phyloP scores from a whole-genome alignment of 139 green algal species.

The Chlorella sp. region DNA sequence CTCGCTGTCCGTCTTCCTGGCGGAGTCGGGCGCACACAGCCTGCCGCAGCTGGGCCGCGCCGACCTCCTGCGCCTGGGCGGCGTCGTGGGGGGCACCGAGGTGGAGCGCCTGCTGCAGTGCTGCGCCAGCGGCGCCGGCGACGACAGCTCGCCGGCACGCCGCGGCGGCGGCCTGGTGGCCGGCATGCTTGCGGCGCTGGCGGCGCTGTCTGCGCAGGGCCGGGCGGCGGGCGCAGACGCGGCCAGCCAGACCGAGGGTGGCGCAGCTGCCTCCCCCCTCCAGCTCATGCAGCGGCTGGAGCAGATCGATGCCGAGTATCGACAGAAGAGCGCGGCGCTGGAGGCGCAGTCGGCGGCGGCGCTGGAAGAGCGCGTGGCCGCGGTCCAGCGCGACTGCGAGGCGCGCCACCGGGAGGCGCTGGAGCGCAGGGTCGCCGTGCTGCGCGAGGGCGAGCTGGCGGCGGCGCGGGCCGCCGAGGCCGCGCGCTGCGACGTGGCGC shows the following conservation, averaged over 20 bases:
- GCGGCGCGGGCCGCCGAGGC: conserved; percentile 2
- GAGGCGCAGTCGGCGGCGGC: background rate
- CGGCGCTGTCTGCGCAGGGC: background rate
- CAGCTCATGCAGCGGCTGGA: conserved; percentile 8
- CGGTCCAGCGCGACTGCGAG: conserved; percentile 16
- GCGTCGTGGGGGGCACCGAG: conserved; percentile 9
- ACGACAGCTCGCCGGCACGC: background rate
- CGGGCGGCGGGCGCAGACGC: background rate
- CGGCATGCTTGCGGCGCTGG: conserved; percentile 7
- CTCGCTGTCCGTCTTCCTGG: conserved; percentile 25
- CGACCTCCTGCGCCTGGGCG: conserved; percentile 22
- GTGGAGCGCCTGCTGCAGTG: conserved; percentile 7
- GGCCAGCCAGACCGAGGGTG: conserved; percentile 12
- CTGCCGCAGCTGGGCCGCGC: conserved; percentile 1
- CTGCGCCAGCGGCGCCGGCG: background rate
- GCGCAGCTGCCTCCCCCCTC: background rate
- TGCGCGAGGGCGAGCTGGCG: conserved; percentile 19
- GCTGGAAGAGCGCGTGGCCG: conserved; percentile 17
- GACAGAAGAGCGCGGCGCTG: background rate
- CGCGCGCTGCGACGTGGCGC: background rate
- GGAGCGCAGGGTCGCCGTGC: background rate
- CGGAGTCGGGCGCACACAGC: conserved; percentile 6
- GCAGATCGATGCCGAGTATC: conserved; percentile 23
- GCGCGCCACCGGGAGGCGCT: conserved; percentile 8
- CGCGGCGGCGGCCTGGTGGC: conserved; percentile 9